Percentiles rank a stretch among this genome's conserved stretches.
phyloP scores from a whole-genome alignment of 2,329 filamentous ascomycete species.

The Colletotrichum godetiae region DNA sequence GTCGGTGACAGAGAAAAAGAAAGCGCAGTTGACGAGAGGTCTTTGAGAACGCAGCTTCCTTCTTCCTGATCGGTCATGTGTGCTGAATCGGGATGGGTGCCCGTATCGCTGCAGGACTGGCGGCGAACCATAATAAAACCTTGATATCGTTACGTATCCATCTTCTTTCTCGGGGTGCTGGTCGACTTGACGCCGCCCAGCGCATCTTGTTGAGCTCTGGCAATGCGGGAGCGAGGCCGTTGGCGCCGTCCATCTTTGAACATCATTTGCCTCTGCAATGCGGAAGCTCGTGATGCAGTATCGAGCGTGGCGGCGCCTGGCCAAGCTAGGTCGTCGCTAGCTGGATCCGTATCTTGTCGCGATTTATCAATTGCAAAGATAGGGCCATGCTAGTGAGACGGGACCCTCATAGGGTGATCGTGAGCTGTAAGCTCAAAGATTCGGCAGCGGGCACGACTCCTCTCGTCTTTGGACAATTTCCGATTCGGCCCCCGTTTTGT shows the following conservation, averaged over 20 bases:
- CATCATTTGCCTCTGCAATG: slow-evolving; percentile 8
- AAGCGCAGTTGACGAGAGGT: background rate
- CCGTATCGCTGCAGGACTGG: background rate
- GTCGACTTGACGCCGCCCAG: background rate
- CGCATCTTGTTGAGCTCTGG: slow-evolving; percentile 20
- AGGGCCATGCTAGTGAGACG: background rate
- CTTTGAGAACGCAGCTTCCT: background rate
- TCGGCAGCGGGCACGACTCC: slow-evolving; percentile 3
- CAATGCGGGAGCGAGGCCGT: background rate
- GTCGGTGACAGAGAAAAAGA: background rate
- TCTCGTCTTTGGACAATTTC: slow-evolving; percentile 23
- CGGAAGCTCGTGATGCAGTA: background rate
- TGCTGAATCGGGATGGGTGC: slow-evolving; percentile 1
- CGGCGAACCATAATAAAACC: slow-evolving; percentile 4
- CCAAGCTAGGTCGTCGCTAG: background rate
- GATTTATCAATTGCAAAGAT: background rate
- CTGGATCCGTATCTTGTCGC: background rate
- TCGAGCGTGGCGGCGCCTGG: background rate
- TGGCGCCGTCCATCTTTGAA: slow-evolving; percentile 18
- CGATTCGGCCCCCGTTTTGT: slow-evolving; percentile 22
- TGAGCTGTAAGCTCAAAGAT: slow-evolving; percentile 1
- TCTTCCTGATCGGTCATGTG: slow-evolving; percentile 6
- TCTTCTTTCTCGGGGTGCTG: background rate
- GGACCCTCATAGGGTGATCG: background rate
- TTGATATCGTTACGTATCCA: slow-evolving; percentile 17